Percentiles rank a stretch among this genome's conserved stretches.
Evolutionary conservation across 2,329 filamentous ascomycete species (phyloP).

Genomic region (Penicillium sp.): DNA sequence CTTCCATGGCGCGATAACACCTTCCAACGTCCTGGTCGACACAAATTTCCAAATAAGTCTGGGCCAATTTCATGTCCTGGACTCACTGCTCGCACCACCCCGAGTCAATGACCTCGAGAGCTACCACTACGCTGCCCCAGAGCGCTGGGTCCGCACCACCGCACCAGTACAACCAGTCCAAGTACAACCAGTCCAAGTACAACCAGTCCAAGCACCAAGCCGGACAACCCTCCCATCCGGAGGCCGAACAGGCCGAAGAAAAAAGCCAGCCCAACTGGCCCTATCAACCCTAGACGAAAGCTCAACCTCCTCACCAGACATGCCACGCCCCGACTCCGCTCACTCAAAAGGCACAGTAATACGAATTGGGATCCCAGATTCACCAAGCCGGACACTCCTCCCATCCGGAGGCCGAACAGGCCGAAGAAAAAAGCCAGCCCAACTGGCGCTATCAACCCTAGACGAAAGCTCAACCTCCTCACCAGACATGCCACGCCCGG

Average conservation of each 20-base stretch:
- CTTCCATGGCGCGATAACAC: slow-evolving; percentile 57
- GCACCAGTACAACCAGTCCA: slow-evolving; percentile 31
- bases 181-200: slow-evolving; percentile 29
- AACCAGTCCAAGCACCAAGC: slow-evolving; percentile 28
- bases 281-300: slow-evolving; percentile 27
- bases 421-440: slow-evolving; percentile 27
- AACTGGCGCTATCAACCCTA: slow-evolving; percentile 22
- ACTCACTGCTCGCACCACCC: slow-evolving; percentile 54
- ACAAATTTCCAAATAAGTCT: slow-evolving; percentile 57
- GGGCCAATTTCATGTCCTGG: slow-evolving; percentile 57
- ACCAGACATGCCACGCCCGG: slow-evolving; percentile 24
- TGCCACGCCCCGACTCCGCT: slow-evolving; percentile 31
- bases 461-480: slow-evolving; percentile 25
- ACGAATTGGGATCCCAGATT: slow-evolving; percentile 30
- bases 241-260: slow-evolving; percentile 39
- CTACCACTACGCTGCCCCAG: slow-evolving; percentile 61
- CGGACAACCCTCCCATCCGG: slow-evolving; percentile 41
- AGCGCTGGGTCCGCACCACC: slow-evolving; percentile 47
- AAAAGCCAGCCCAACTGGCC: slow-evolving; percentile 19
- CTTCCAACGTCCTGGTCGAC: slow-evolving; percentile 61
- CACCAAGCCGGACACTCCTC: slow-evolving; percentile 31
- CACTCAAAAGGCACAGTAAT: slow-evolving; percentile 38
- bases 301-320: slow-evolving; percentile 19
- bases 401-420: slow-evolving; percentile 45
- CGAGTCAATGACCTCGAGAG: slow-evolving; percentile 55